Evolutionary conservation across 495 filamentous ascomycete genomes (phyloP).

Genomic region (Penicillium bialowiezense): DNA sequence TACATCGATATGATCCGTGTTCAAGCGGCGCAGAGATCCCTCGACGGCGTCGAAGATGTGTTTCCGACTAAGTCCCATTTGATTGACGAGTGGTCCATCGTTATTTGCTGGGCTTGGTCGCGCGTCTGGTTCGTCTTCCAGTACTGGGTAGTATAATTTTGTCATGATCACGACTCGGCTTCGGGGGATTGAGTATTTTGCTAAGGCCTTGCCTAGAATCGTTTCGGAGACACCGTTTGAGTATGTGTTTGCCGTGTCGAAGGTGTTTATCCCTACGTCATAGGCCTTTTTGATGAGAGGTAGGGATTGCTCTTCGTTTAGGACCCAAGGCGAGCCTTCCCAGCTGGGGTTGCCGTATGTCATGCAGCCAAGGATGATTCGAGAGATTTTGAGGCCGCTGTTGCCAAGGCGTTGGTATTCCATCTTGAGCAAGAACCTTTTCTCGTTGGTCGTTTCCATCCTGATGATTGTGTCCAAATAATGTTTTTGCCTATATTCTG

Average conservation of each 20-base stretch:
- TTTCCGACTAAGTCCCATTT: constrained; percentile 46
- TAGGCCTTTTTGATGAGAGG: constrained; percentile 66
- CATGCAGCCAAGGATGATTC: constrained; percentile 68
- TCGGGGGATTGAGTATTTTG: constrained; percentile 69
- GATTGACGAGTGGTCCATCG: constrained; percentile 37
- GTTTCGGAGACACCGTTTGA: constrained; percentile 65
- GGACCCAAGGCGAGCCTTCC: constrained; percentile 54
- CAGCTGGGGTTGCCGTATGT: constrained; percentile 54
- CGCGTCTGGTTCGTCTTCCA: constrained; percentile 27
- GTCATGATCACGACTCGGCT: constrained; percentile 67
- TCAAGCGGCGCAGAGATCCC: constrained; percentile 41
- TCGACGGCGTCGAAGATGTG: constrained; percentile 55
- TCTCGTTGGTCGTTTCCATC: too few relatives aligned
- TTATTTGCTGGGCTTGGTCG: constrained; percentile 20
- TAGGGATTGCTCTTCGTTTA: constrained; percentile 60
- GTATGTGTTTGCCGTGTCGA: constrained; percentile 56
- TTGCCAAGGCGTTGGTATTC: constrained; percentile 49
- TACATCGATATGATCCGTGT: constrained; percentile 54
- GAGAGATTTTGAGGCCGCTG: constrained; percentile 64
- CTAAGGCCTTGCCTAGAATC: constrained; percentile 69
- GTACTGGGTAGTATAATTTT: constrained; percentile 63
- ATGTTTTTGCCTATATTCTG: too few relatives aligned
- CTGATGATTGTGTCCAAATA: too few relatives aligned
- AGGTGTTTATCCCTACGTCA: constrained; percentile 59
- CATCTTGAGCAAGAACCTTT: constrained; percentile 7